A percentile compares a stretch with the other conserved stretches of the same genome.
Evolutionary conservation across 169 alveolate genomes (phyloP).

Genomic region (Eimeria sp.): DNA sequence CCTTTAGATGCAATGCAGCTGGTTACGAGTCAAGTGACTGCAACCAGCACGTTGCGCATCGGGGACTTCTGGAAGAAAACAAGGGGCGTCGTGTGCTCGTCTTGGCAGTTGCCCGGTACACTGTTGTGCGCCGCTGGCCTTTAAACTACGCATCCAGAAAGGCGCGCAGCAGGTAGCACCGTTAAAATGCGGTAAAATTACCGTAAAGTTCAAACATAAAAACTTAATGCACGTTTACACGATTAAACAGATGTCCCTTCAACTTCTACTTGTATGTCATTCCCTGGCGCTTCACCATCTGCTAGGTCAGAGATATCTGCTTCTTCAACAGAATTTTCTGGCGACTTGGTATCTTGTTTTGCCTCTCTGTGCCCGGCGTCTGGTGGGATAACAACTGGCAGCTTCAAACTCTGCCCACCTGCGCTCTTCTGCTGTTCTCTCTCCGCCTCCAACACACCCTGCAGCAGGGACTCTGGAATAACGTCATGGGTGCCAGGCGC

Average conservation of each 20-base stretch:
- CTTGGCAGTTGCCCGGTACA: not conserved
- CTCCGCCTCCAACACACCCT: constrained; percentile 60
- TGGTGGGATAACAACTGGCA: not conserved
- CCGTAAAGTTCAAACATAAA: not conserved
- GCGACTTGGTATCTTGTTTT: not conserved
- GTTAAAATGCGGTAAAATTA: not conserved
- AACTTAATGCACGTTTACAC: not conserved
- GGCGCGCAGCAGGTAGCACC: not conserved
- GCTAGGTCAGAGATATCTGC: not conserved
- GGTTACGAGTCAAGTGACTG: not conserved
- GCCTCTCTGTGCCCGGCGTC: not conserved
- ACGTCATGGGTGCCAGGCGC: not conserved
- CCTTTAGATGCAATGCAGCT: not conserved
- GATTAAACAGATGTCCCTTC: not conserved
- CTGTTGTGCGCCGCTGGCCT: not conserved
- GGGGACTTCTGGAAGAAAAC: not conserved
- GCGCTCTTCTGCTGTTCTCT: constrained; percentile 48
- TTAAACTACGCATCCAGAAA: not conserved
- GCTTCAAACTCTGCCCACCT: not conserved
- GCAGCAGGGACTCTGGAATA: constrained; percentile 50
- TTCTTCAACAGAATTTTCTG: not conserved
- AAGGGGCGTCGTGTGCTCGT: not conserved
- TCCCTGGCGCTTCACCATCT: not conserved
- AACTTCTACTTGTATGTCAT: not conserved
- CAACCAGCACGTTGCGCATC: not conserved